Evolutionary conservation across 495 filamentous ascomycete genomes (phyloP).

Genomic region (Xylaria palmicola): DNA sequence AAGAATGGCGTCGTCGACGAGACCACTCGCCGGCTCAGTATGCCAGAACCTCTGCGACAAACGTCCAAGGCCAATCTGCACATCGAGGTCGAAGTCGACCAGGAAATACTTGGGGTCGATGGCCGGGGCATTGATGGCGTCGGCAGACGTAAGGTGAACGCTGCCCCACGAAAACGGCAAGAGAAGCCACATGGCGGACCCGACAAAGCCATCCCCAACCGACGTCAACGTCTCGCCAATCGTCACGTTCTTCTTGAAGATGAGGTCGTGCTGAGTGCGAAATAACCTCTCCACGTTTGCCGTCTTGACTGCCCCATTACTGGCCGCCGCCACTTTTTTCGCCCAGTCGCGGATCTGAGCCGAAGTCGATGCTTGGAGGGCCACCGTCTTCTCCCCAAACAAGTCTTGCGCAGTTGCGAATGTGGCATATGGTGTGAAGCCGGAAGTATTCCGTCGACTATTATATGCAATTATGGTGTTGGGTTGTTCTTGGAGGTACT

Average conservation of each 20-base stretch:
- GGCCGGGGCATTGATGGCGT: constrained; percentile 33
- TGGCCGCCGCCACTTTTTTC: constrained; percentile 26
- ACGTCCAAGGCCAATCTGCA: constrained; percentile 28
- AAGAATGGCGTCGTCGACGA: constrained; percentile 15
- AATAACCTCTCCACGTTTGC: constrained; percentile 37
- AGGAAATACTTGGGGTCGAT: constrained; percentile 35
- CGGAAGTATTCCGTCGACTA: constrained; percentile 12
- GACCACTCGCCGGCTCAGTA: constrained; percentile 22
- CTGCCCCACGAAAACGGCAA: constrained; percentile 45
- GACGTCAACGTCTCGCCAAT: constrained; percentile 41
- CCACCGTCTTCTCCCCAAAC: constrained; percentile 25
- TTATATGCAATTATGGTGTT: constrained; percentile 22
- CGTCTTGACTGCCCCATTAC: constrained; percentile 26
- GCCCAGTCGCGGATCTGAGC: constrained; percentile 32
- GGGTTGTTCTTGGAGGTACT: constrained; percentile 51
- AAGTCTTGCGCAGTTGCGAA: constrained; percentile 33
- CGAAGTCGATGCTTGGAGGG: constrained; percentile 18
- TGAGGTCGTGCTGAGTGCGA: constrained; percentile 40
- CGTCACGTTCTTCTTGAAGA: constrained; percentile 45
- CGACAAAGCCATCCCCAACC: constrained; percentile 20
- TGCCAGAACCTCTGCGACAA: constrained; percentile 27
- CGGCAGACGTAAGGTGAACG: constrained; percentile 39
- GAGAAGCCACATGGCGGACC: constrained; percentile 42
- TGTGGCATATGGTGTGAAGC: constrained; percentile 27
- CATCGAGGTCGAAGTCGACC: constrained; percentile 34